Percentiles rank a stretch among this genome's conserved stretches.
Conservation (phyloP, 2,329 filamentous ascomycete species). For the Clonostachys chloroleuca region DNA sequence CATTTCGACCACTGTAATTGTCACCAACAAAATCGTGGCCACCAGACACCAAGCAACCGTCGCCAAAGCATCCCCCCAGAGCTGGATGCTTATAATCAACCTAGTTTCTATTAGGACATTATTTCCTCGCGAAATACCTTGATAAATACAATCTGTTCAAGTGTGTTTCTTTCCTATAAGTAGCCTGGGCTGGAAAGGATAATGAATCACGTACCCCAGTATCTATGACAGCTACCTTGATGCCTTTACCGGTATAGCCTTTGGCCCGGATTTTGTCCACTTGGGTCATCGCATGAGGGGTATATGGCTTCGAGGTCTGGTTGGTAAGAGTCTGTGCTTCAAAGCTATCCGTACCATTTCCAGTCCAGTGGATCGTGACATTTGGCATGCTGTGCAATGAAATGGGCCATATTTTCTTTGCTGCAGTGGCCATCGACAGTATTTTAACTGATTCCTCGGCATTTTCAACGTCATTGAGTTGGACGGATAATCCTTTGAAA, state of each 20-base stretch:
- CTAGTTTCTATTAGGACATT: conserved; percentile 20
- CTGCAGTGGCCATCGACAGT: not conserved
- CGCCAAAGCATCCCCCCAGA: conserved; percentile 54
- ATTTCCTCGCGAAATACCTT: no score
- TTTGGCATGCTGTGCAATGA: conserved; percentile 36
- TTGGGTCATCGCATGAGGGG: conserved; percentile 36
- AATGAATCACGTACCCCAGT: conserved; percentile 31
- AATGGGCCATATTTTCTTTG: conserved; percentile 37
- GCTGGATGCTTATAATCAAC: conserved; percentile 56
- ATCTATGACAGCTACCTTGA: conserved; percentile 41
- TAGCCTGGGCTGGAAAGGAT: not conserved
- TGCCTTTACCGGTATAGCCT: conserved; percentile 34
- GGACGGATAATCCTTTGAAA: conserved; percentile 41
- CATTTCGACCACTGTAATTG: conserved; percentile 6
- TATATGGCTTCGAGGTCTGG: conserved; percentile 1
- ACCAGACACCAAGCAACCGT: conserved; percentile 30
- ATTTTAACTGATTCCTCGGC: conserved; percentile 17
- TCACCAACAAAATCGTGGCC: conserved; percentile 17
- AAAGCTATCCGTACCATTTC: conserved; percentile 11
- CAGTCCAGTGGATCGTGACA: conserved; percentile 38
- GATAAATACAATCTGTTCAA: no score
- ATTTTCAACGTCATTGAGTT: conserved; percentile 30
- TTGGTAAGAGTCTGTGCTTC: not conserved
- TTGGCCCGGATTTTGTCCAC: conserved; percentile 37
- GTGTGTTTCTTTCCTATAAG: not conserved